Evolutionary conservation across 805 yeast genomes (phyloP), one percentile per base, ranked within the genome.

Genomic region (Wickerhamiella kazuoi): DNA sequence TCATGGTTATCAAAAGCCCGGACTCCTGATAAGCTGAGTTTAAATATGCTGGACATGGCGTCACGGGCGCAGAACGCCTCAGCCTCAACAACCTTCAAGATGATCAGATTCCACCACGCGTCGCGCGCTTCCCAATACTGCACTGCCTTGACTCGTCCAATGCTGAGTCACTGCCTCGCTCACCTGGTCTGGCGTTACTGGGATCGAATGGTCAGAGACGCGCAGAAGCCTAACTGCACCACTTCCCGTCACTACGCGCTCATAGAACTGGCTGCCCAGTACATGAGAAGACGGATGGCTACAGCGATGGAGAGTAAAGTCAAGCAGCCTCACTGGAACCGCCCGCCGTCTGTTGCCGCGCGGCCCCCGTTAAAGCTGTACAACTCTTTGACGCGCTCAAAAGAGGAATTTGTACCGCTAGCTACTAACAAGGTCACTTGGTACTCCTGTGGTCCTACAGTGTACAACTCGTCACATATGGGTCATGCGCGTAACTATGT

Each of bases 401-500:
- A 87, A 54, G 80, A 72, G 30, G 78, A 67, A 41, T 87, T 90
- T 51, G 58, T 74, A n/a, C 93, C 97, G 2, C 60, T 65, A 41
- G 61, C 64, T 21, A 70, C 71, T 2, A 55, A 54, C 28, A 70
- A 71, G 44, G 79, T 90, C 37, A 70, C 84, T 1, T 90, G 98
- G 98, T 90, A 90, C 63, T 80, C 84, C 42, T 90, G 98, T 69
- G 98, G 98, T 4, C 98, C 98, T 11, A 90, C 98, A 0, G 98
- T 90, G 14, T 90, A 90, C 55, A 94, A 90, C 60, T 74, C 90
- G 26, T 73, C 86, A 38, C 98, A 90, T 55, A 84, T 90, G 96
- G 98, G 98, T 18, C 98, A 90, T 58, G 98, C 98, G 13, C 69
- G 98, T 59, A 90, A 90, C 61, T 90, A 90, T 53, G 97, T 90